Evolutionary conservation across 345 rosid genomes (phyloP), one percentile per base, ranked within the genome.

Genomic region (Lepidium didymum): DNA sequence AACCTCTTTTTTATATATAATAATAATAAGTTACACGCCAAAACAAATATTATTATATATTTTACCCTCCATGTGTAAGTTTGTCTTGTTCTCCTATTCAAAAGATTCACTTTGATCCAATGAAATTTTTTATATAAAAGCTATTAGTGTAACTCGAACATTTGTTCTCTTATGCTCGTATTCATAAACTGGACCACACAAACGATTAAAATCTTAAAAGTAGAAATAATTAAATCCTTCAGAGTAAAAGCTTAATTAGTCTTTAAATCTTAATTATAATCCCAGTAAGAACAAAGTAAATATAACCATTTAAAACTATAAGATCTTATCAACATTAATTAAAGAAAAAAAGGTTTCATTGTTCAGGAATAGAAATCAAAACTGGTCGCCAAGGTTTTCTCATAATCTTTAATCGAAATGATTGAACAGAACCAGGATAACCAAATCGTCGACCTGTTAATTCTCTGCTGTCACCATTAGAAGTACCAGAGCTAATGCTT

Each of bases 331-430:
- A 31, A 9, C 44, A 37, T 49, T 38, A n/a, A n/a, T 70, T 13
- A 7, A 23, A 53, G 21, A 70, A 44, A 31, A 19, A 19, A 42
- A 1, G 15, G 50, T 49, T 12, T 44, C 19, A 64, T 55, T 74
- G 78, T 45, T 75, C 75, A 56, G 75, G 75, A 69, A 75, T 75
- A 6, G 79, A 21, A 63, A 69, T 19, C 41, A 75, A 14, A 4
- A 75, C 60, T 46, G 79, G 79, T 75, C 70, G 70, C 79, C 79
- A 75, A 3, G 61, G 65, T 49, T 63, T 75, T 42, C 71, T 75
- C 62, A 69, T 57, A 46, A 69, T 62, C 41, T 61, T 75, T 2
- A 62, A 62, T 70, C 75, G 75, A 67, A 75, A 68, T 56, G 59
- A 58, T 21, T 69, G 74, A 54, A 69, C 54, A 66, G 71, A 52